Percentiles rank a stretch among this genome's conserved stretches.
Evolutionary conservation across 2,329 filamentous ascomycete genomes (phyloP).

Genomic region (Arachnomyces sp.): DNA sequence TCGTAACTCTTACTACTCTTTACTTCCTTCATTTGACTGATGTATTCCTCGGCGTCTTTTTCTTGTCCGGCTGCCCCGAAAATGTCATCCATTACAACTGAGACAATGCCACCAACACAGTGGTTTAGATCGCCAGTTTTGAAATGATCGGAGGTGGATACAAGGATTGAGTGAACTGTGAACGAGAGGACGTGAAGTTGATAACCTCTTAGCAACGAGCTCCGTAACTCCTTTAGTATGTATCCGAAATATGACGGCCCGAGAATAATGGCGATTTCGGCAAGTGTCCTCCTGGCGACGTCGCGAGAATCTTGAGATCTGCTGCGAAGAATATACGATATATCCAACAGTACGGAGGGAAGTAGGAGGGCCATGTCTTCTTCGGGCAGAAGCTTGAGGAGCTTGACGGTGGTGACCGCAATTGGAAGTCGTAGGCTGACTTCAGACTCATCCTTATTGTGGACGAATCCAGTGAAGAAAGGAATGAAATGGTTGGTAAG

Average conservation of each 20-base stretch:
- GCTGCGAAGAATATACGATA: conserved; percentile 86
- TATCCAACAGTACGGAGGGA: conserved; percentile 77
- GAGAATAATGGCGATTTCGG: conserved; percentile 71
- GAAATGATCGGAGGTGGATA: conserved; percentile 63
- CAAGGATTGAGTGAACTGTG: conserved; percentile 84
- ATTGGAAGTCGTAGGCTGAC: conserved; percentile 89
- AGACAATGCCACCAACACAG: conserved; percentile 67
- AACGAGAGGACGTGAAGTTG: conserved; percentile 93
- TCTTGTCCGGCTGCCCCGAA: conserved; percentile 89
- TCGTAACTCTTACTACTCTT: conserved; percentile 98
- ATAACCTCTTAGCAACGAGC: conserved; percentile 74
- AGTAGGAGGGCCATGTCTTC: conserved; percentile 65
- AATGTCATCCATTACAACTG: conserved; percentile 92
- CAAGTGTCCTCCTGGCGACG: conserved; percentile 78
- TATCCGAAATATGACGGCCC: conserved; percentile 82
- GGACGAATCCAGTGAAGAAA: conserved; percentile 71
- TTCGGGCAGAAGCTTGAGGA: conserved; percentile 70
- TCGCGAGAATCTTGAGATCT: conserved; percentile 83
- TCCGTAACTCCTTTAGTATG: conserved; percentile 81
- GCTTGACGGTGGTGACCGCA: conserved; percentile 78
- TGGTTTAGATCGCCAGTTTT: conserved; percentile 81
- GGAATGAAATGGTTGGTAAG: conserved; percentile 69
- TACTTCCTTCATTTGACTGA: conserved; percentile 91
- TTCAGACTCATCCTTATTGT: conserved; percentile 88
- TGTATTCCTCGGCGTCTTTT: conserved; percentile 94